A percentile compares a stretch with the other conserved stretches of the same genome.
phyloP scores from a whole-genome alignment of 345 rosid species.

The Acer saccharum region DNA sequence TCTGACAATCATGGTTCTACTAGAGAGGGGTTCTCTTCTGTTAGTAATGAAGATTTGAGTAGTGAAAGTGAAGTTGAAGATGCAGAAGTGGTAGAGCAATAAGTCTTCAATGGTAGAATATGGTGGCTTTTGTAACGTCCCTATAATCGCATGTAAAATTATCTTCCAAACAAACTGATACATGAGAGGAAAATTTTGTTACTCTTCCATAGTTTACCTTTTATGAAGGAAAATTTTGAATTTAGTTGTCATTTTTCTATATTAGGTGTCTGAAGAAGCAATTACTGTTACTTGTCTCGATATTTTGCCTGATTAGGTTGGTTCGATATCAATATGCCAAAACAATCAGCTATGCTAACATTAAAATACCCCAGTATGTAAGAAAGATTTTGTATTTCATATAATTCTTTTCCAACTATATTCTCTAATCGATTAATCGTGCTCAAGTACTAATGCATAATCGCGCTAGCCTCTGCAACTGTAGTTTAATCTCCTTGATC shows the following conservation, averaged over 20 bases:
- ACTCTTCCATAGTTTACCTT: too few species aligned
- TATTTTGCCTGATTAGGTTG: too few species aligned
- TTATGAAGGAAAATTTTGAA: not conserved
- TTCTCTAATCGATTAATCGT: not conserved
- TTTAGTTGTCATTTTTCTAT: not conserved
- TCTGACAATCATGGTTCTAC: slow-evolving; percentile 24
- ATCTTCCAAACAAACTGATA: not conserved
- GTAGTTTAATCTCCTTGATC: slow-evolving; percentile 24
- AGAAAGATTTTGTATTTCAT: not conserved
- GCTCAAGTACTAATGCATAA: not conserved
- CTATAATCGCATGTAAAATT: not conserved
- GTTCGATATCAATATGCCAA: not conserved
- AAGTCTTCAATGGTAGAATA: not conserved
- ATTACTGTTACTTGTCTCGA: not conserved
- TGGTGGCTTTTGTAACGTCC: not conserved
- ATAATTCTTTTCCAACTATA: too few species aligned
- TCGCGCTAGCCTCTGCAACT: slow-evolving; percentile 23
- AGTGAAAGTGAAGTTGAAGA: slow-evolving; percentile 53
- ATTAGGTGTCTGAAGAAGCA: not conserved
- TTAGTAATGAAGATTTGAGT: slow-evolving; percentile 23
- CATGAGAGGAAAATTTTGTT: not conserved
- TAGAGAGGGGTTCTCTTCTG: slow-evolving; percentile 19
- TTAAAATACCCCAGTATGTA: not conserved
- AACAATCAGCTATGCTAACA: not conserved
- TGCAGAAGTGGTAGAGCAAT: slow-evolving; percentile 1